Evolutionary conservation across 2,329 filamentous ascomycete species (phyloP).

Genomic region (Trichophyton benhamiae): DNA sequence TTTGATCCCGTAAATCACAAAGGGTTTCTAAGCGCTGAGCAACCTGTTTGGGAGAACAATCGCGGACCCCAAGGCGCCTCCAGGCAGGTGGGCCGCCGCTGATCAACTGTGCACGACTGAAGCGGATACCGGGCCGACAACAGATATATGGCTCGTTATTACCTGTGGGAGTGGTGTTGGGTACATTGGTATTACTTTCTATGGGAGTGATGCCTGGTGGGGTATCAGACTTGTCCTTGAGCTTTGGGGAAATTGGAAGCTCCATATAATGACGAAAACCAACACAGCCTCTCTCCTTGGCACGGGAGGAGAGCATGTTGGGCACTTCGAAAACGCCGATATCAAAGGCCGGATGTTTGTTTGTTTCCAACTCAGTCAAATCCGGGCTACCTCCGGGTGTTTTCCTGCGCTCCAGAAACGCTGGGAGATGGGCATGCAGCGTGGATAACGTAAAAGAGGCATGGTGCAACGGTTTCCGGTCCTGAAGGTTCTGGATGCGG

Average conservation of each 20-base stretch:
- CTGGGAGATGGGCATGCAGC: conserved; percentile 34
- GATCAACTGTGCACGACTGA: conserved; percentile 27
- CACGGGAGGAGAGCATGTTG: conserved; percentile 37
- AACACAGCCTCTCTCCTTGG: conserved; percentile 35
- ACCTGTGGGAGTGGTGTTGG: conserved; percentile 12
- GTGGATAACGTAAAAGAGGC: conserved; percentile 32
- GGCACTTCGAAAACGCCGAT: conserved; percentile 37
- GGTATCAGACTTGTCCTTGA: conserved; percentile 13
- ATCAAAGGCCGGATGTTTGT: conserved; percentile 31
- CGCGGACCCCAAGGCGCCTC: conserved; percentile 32
- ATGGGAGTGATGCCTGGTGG: conserved; percentile 12
- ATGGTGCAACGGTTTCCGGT: conserved; percentile 30
- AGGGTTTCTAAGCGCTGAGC: conserved; percentile 26
- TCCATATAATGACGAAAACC: conserved; percentile 39
- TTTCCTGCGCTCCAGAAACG: conserved; percentile 25
- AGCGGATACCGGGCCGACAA: conserved; percentile 24
- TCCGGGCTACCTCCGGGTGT: conserved; percentile 12
- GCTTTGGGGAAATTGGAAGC: conserved; percentile 26
- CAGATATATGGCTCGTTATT: conserved; percentile 24
- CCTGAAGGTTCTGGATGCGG: conserved; percentile 30
- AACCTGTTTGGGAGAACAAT: conserved; percentile 24
- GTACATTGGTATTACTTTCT: conserved; percentile 14
- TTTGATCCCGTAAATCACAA: conserved; percentile 24
- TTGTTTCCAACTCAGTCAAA: conserved; percentile 13
- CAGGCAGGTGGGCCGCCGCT: conserved; percentile 28